A percentile compares a stretch with the other conserved stretches of the same genome.
Evolutionary conservation across 495 filamentous ascomycete genomes (phyloP).

Genomic region (Talaromyces wortmannii): DNA sequence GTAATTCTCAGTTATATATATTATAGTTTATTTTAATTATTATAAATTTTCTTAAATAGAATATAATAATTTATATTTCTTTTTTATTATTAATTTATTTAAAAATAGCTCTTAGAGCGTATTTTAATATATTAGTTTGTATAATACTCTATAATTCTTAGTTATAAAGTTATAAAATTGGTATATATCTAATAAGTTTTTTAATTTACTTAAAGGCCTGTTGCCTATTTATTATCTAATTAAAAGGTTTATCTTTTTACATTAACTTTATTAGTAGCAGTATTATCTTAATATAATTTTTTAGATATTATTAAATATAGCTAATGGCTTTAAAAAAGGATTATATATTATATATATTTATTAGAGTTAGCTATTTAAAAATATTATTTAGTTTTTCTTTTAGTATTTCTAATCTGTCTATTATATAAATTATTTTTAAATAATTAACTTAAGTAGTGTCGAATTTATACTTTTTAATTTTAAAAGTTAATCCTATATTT

Average conservation of each 20-base stretch:
- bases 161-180: neutral
- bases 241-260: conserved; percentile 3
- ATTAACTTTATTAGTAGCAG: neutral
- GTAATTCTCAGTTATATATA: too few relatives aligned
- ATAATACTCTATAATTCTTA: neutral
- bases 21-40: conserved; percentile 17
- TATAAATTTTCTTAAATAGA: conserved; percentile 14
- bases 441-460: conserved; percentile 5
- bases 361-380: conserved; percentile 1
- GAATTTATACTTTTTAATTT: conserved; percentile 13
- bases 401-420: conserved; percentile 5
- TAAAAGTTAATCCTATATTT: conserved; percentile 3
- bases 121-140: neutral
- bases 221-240: conserved; percentile 1
- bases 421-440: conserved; percentile 6
- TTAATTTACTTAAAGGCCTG: conserved; percentile 8
- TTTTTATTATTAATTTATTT: neutral
- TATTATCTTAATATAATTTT: conserved; percentile 1
- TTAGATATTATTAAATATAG: conserved; percentile 10
- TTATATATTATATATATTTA: conserved; percentile 7
- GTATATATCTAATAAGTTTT: neutral
- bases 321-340: conserved; percentile 6
- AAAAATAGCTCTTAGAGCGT: neutral
- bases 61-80: conserved; percentile 8
- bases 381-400: conserved; percentile 8